Conservation (phyloP, 208 protist genomes). For the Endotrypanum monterogeii region DNA sequence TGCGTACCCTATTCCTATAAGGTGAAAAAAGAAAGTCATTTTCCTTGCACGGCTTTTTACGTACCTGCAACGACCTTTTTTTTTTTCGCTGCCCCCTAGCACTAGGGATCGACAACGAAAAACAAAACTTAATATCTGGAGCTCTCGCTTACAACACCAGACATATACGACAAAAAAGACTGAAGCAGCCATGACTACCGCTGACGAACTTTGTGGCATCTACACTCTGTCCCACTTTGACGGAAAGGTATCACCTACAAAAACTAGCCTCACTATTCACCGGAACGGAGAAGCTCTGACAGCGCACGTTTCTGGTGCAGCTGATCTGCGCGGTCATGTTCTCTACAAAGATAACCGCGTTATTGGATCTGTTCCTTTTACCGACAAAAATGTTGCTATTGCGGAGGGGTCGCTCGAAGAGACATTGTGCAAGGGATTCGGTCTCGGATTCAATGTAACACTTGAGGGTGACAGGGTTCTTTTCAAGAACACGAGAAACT, state of each 20-base stretch:
- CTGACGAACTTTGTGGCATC: slow-evolving; percentile 53
- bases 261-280: slow-evolving; percentile 42
- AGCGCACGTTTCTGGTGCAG: slow-evolving; percentile 40
- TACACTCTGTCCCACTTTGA: slow-evolving; percentile 61
- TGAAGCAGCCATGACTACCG: slow-evolving; percentile 18
- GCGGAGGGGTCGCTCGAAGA: slow-evolving; percentile 58
- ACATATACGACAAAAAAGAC: not conserved
- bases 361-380: slow-evolving; percentile 42
- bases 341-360: slow-evolving; percentile 36
- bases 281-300: slow-evolving; percentile 34
- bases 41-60: not conserved
- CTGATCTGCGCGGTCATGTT: slow-evolving; percentile 49
- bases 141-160: not conserved
- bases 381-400: slow-evolving; percentile 38
- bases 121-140: not conserved
- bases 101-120: not conserved
- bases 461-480: slow-evolving; percentile 41
- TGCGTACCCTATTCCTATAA: not conserved
- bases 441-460: slow-evolving; percentile 44
- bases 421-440: slow-evolving; percentile 44
- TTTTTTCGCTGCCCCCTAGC: not conserved
- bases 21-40: not conserved
- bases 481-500: slow-evolving; percentile 51
- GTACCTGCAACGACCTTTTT: not conserved
- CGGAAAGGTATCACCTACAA: slow-evolving; percentile 26